These are phyloP conservation scores for Sphagnurus paluster DNA, from an alignment of 1,284 basidiomycete species.

Conservation along the genomic window DNA sequence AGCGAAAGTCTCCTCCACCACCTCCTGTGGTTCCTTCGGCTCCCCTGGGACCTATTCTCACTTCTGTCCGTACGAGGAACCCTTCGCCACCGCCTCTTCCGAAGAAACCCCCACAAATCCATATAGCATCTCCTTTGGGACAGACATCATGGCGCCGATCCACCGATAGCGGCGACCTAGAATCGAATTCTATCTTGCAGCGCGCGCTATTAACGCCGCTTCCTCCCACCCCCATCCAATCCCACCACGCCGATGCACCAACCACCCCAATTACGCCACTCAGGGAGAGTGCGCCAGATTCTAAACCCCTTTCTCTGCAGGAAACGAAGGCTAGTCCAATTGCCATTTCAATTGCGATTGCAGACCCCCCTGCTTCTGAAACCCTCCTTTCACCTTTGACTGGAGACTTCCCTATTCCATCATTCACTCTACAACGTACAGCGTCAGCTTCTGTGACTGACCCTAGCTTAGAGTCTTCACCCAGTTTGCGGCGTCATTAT, in stretches of 20 bases:
- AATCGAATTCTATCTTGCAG: slow-evolving; percentile 22
- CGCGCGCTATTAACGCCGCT: slow-evolving; percentile 34
- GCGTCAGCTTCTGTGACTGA: neutral
- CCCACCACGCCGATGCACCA: neutral
- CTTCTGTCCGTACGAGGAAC: slow-evolving; percentile 23
- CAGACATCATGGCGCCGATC: slow-evolving; percentile 13
- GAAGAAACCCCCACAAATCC: slow-evolving; percentile 6
- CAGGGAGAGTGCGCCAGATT: too few relatives aligned
- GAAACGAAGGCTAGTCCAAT: too few relatives aligned
- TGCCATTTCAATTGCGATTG: too few relatives aligned
- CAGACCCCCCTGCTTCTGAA: too few relatives aligned
- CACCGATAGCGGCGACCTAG: slow-evolving; percentile 8
- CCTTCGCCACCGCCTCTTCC: slow-evolving; percentile 17
- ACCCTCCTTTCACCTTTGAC: neutral
- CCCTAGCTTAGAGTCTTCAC: slow-evolving; percentile 6
- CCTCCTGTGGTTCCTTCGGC: too few relatives aligned
- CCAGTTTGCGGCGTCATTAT: slow-evolving; percentile 34
- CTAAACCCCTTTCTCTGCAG: too few relatives aligned
- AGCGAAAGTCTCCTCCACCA: slow-evolving; percentile 10
- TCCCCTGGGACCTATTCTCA: too few relatives aligned
- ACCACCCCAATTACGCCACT: neutral
- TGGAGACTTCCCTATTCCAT: slow-evolving; percentile 4
- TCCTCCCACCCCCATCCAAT: slow-evolving; percentile 31
- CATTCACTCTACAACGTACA: neutral
- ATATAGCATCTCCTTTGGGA: slow-evolving; percentile 22